These are phyloP conservation scores for Flammula alnicola DNA, from an alignment of 1,284 basidiomycete species.

Conservation along the genomic window DNA sequence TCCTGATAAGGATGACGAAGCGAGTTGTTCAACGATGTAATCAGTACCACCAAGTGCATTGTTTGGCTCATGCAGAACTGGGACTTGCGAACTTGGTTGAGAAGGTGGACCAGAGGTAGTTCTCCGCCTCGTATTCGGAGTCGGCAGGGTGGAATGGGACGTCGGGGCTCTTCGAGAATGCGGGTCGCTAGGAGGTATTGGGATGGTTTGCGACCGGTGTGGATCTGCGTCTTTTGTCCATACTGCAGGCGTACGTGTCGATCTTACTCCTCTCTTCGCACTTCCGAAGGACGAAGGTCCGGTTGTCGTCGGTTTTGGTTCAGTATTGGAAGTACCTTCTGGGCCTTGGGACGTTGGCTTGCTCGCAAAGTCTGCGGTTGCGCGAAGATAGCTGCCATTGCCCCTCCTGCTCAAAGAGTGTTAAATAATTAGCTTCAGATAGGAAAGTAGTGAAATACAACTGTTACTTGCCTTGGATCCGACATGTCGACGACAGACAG, in stretches of 20 bases:
- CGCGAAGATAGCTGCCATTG: neutral
- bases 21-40: constrained; percentile 15
- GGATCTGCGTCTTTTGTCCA: constrained; percentile 10
- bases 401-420: neutral
- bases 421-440: neutral
- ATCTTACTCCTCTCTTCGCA: constrained; percentile 14
- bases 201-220: constrained; percentile 19
- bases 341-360: neutral
- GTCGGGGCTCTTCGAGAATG: constrained; percentile 3
- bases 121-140: constrained; percentile 13
- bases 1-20: constrained; percentile 2
- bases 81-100: constrained; percentile 6
- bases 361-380: no score
- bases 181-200: constrained; percentile 6
- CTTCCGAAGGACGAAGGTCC: constrained; percentile 1
- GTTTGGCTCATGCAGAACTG: constrained; percentile 8
- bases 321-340: neutral
- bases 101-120: constrained; percentile 8
- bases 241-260: constrained; percentile 17
- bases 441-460: neutral
- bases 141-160: constrained; percentile 9
- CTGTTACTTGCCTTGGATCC: constrained; percentile 9
- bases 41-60: constrained; percentile 15
- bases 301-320: neutral
- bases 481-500: constrained; percentile 3